These are phyloP conservation scores for Rhodotorula mucilaginosa DNA, from an alignment of 1,284 basidiomycete genomes.

Conservation along the genomic window DNA sequence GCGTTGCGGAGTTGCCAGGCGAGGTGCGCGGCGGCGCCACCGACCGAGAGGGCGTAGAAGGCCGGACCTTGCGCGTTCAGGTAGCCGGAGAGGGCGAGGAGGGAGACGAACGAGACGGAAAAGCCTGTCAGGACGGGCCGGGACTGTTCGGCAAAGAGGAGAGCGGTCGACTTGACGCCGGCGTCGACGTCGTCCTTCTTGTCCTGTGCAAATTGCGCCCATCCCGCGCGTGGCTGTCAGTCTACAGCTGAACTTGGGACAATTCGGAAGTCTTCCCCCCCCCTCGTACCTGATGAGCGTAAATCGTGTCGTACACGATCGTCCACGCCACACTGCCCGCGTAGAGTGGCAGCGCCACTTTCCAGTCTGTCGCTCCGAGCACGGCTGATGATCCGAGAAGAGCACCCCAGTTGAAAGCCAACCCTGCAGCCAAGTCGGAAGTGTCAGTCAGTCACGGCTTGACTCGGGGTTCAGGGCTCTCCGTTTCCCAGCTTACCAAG, in stretches of 20 bases:
- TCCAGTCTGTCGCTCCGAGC: slow-evolving; percentile 77
- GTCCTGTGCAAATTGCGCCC: slow-evolving; percentile 59
- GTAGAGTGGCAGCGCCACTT: slow-evolving; percentile 81
- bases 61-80: slow-evolving; percentile 70
- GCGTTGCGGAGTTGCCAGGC: slow-evolving; percentile 67
- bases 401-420: slow-evolving; percentile 97
- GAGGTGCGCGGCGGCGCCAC: slow-evolving; percentile 72
- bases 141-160: slow-evolving; percentile 78
- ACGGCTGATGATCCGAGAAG: slow-evolving; percentile 95
- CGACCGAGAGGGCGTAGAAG: slow-evolving; percentile 72
- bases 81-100: slow-evolving; percentile 75
- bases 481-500: slow-evolving; percentile 62
- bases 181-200: slow-evolving; percentile 84
- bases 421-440: slow-evolving; percentile 56
- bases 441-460: not conserved
- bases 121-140: slow-evolving; percentile 73
- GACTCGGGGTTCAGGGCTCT: not conserved
- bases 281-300: slow-evolving; percentile 81
- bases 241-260: too few species aligned
- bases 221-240: too few species aligned
- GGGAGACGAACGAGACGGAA: slow-evolving; percentile 68
- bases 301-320: slow-evolving; percentile 95
- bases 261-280: too few species aligned
- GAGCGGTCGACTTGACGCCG: slow-evolving; percentile 90
- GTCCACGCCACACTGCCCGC: slow-evolving; percentile 89